These are phyloP conservation scores for Linum usitatissimum DNA, from an alignment of 345 rosid genomes.

Conservation along the genomic window DNA sequence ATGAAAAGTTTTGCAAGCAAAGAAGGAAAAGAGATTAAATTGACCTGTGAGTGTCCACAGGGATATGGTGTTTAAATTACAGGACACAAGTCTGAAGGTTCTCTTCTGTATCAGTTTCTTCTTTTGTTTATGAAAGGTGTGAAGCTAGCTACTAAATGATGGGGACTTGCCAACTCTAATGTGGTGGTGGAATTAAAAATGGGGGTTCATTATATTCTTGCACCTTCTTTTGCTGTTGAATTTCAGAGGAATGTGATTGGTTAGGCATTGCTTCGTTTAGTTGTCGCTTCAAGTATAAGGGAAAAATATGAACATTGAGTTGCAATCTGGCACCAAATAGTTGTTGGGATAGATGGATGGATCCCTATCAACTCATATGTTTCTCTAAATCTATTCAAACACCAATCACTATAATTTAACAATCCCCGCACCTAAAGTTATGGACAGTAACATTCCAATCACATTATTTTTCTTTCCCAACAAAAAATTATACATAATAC, in stretches of 20 bases:
- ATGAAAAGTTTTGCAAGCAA: not conserved
- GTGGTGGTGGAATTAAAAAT: too few species aligned
- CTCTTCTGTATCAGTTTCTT: too few species aligned
- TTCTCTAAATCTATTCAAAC: not conserved
- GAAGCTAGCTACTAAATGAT: not conserved
- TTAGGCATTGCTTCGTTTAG: not conserved
- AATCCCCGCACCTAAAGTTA: too few species aligned
- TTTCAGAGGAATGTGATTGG: not conserved
- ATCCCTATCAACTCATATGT: not conserved
- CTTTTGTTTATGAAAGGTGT: not conserved
- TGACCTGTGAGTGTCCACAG: too few species aligned
- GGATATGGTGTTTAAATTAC: too few species aligned
- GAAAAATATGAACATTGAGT: not conserved
- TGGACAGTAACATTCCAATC: too few species aligned
- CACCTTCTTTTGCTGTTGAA: too few species aligned
- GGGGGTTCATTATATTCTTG: too few species aligned
- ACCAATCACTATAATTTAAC: too few species aligned
- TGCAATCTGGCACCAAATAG: conserved; percentile 3
- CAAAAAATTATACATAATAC: too few species aligned
- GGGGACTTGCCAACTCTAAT: not conserved
- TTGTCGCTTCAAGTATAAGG: conserved; percentile 4
- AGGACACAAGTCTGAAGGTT: too few species aligned
- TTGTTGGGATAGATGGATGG: not conserved
- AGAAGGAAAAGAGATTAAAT: not conserved
- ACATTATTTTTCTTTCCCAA: too few species aligned